Evolutionary conservation across 2,329 filamentous ascomycete genomes (phyloP).

Genomic region (Monilinia aucupariae): DNA sequence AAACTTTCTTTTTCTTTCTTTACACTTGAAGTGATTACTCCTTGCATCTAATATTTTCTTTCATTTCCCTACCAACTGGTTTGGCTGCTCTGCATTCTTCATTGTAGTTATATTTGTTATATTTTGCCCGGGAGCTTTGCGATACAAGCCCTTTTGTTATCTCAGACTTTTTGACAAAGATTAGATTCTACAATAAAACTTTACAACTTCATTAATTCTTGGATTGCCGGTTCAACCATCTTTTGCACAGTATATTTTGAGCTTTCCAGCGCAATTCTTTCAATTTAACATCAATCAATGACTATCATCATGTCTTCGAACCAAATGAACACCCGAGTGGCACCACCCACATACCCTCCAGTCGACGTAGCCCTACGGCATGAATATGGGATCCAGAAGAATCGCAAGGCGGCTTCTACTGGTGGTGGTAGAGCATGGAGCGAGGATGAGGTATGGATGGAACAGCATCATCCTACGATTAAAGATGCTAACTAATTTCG

Average conservation of each 20-base stretch:
- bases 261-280: conserved; percentile 15
- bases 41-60: conserved; percentile 37
- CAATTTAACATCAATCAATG: conserved; percentile 27
- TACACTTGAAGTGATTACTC: conserved; percentile 35
- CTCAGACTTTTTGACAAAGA: conserved; percentile 29
- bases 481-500: background rate
- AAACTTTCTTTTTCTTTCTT: conserved; percentile 28
- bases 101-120: conserved; percentile 36
- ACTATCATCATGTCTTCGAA: conserved; percentile 34
- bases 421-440: conserved; percentile 78
- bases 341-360: conserved; percentile 32
- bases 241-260: conserved; percentile 25
- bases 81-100: conserved; percentile 50
- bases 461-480: background rate
- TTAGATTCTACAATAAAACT: conserved; percentile 44
- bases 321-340: conserved; percentile 35
- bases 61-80: conserved; percentile 48
- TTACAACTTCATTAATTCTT: conserved; percentile 32
- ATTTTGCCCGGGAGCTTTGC: conserved; percentile 31
- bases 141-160: conserved; percentile 21
- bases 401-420: conserved; percentile 62
- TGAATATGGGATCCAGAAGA: conserved; percentile 57
- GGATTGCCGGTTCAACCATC: conserved; percentile 33
- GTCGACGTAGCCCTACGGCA: conserved; percentile 53
- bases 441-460: conserved; percentile 65